These are phyloP conservation scores for Amylostereum areolatum DNA, from an alignment of 1,284 basidiomycete genomes.

Conservation along the genomic window DNA sequence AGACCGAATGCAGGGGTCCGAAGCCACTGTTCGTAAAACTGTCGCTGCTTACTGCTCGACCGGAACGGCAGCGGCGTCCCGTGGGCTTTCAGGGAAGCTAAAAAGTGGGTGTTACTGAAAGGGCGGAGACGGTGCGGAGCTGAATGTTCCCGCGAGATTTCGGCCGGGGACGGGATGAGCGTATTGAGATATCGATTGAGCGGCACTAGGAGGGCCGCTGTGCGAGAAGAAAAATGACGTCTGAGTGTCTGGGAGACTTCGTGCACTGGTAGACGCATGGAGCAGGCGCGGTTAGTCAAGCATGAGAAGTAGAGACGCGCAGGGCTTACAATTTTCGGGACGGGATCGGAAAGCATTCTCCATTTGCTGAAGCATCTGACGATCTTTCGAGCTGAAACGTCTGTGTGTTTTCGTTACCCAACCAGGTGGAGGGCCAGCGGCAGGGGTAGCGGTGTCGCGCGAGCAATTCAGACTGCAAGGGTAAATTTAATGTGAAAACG, in stretches of 20 bases:
- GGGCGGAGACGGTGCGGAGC: constrained; percentile 51
- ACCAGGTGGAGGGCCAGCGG: constrained; percentile 54
- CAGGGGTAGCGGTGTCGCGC: constrained; percentile 5
- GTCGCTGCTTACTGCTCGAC: constrained; percentile 51
- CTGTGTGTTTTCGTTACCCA: constrained; percentile 79
- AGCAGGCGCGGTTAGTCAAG: not conserved
- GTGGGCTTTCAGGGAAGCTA: constrained; percentile 75
- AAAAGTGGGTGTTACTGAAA: constrained; percentile 77
- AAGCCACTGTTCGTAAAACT: constrained; percentile 73
- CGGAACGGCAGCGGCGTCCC: constrained; percentile 78
- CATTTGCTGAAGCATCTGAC: constrained; percentile 60
- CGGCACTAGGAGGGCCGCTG: constrained; percentile 86
- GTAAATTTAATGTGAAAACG: not conserved
- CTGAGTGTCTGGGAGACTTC: constrained; percentile 68
- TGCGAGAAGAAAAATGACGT: constrained; percentile 83
- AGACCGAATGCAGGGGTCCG: constrained; percentile 68
- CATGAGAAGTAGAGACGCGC: not conserved
- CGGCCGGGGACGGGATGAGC: constrained; percentile 64
- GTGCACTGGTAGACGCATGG: constrained; percentile 41
- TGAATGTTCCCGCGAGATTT: constrained; percentile 1
- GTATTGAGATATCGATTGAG: constrained; percentile 92
- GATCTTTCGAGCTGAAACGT: constrained; percentile 84
- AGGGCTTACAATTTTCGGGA: constrained; percentile 45
- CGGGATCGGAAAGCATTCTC: constrained; percentile 51
- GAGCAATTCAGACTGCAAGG: not conserved